phyloP scores from a whole-genome alignment of 2,329 filamentous ascomycete genomes.

The Sphaerulina vaccinii region DNA sequence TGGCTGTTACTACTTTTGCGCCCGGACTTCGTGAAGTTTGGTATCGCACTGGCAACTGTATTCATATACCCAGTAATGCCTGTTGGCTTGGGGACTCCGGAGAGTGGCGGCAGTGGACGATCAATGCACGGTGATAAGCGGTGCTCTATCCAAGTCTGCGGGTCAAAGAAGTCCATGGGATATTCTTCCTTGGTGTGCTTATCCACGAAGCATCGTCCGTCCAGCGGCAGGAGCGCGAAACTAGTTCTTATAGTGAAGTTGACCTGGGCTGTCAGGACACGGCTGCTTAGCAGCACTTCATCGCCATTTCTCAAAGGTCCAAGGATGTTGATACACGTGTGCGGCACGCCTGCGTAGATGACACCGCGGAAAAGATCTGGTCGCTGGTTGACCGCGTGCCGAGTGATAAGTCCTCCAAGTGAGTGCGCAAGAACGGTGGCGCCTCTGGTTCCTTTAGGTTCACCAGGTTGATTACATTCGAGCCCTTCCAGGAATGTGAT shows the following conservation, averaged over 20 bases:
- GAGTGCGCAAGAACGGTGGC: constrained; percentile 83
- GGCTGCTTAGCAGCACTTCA: constrained; percentile 82
- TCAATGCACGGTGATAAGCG: constrained; percentile 74
- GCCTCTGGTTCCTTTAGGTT: constrained; percentile 58
- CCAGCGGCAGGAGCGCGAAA: constrained; percentile 79
- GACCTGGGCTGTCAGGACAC: constrained; percentile 85
- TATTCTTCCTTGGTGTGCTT: constrained; percentile 77
- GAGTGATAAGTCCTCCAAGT: constrained; percentile 80
- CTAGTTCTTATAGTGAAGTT: constrained; percentile 89
- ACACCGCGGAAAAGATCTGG: constrained; percentile 86
- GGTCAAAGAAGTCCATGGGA: constrained; percentile 78
- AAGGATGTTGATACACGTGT: constrained; percentile 86
- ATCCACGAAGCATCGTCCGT: constrained; percentile 85
- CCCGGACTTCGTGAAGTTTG: constrained; percentile 28
- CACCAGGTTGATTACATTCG: constrained; percentile 66
- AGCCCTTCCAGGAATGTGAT: constrained; percentile 70
- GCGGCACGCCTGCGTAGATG: constrained; percentile 79
- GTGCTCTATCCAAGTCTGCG: constrained; percentile 75
- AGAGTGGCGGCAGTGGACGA: constrained; percentile 61
- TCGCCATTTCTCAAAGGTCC: constrained; percentile 90
- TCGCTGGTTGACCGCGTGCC: constrained; percentile 80
- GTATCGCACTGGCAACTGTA: constrained; percentile 49
- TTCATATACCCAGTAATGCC: constrained; percentile 47
- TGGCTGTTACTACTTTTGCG: constrained; percentile 30
- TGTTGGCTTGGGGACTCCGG: constrained; percentile 34